Evolutionary conservation across 768 basidiomycete species (phyloP).

Genomic region (Pulveroboletus sp.): DNA sequence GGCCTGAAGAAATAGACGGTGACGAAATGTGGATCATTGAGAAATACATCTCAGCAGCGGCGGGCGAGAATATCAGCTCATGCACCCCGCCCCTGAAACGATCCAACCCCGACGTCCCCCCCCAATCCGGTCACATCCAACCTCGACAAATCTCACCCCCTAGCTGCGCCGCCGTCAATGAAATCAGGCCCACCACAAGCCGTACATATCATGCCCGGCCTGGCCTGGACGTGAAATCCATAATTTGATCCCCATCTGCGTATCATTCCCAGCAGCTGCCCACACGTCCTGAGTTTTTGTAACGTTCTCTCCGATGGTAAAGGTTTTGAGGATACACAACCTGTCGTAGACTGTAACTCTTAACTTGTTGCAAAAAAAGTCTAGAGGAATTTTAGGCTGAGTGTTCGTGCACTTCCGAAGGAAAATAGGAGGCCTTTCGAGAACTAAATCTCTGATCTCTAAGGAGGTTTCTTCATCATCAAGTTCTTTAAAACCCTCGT

Average conservation of each 20-base stretch:
- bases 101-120: too few species aligned
- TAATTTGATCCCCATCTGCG: conserved; percentile 57
- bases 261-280: conserved; percentile 54
- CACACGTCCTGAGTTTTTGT: conserved; percentile 62
- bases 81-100: too few species aligned
- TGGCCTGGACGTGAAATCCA: conserved; percentile 77
- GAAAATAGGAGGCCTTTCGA: conserved; percentile 85
- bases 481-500: conserved; percentile 53
- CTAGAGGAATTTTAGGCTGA: conserved; percentile 51
- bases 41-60: too few species aligned
- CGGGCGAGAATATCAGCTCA: too few species aligned
- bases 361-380: conserved; percentile 54
- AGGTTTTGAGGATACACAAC: conserved; percentile 53
- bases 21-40: too few species aligned
- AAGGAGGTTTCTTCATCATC: conserved; percentile 41
- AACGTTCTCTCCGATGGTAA: conserved; percentile 46
- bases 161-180: too few species aligned
- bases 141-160: too few species aligned
- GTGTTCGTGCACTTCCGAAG: conserved; percentile 78
- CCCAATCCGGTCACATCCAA: too few species aligned
- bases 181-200: too few species aligned
- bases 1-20: too few species aligned
- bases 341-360: conserved; percentile 64
- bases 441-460: conserved; percentile 56
- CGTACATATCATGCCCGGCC: conserved; percentile 79